Evolutionary conservation across 495 filamentous ascomycete genomes (phyloP), one percentile per base, ranked within the genome.

Genomic region (Margaritispora aquatica): DNA sequence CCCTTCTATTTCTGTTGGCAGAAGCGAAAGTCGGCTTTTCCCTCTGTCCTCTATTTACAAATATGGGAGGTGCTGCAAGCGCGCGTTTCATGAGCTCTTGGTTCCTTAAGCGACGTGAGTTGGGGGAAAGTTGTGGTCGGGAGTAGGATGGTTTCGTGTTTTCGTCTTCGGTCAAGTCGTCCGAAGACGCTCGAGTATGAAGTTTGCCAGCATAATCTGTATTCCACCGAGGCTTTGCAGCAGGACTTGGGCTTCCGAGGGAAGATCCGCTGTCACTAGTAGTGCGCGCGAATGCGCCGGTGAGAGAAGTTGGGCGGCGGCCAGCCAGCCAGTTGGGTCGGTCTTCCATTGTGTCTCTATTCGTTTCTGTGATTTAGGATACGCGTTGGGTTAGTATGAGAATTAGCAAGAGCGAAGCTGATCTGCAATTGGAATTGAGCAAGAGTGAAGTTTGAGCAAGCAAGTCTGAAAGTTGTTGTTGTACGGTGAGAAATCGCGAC

Each of bases 221-320:
- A n/a, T 44, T 44, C 38, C 38, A 52, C 1, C 21, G 22, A 7
- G 24, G 50, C 15, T 19, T 26, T 20, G 47, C 19, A 20, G 44
- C 56, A 5, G 56, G 56, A 54, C 57, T 59, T 38, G 57, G 57
- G 38, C 38, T 44, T 44, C 38, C 38, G 3, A n/a, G 10, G 38
- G 38, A 44, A 15, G 38, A 44, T 7, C 50, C 27, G 1, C 2
- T 10, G 3, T 29, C 27, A 26, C 50, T 29, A 17, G 21, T 26
- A 2, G 17, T 29, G 22, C 50, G 2, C 17, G 38, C 23, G 11
- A 54, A 31, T 54, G 36, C 21, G 15, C 54, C 54, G 17, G 54
- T 47, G 13, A 44, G 17, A n/a, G 38, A 10, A n/a, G 38, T 44
- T n/a, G 38, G 38, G 38, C 38, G 38, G 17, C 38, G 38, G 38